Evolutionary conservation across 371 early-diverging fungal genomes (phyloP).

Genomic region (Mortierella sp.): DNA sequence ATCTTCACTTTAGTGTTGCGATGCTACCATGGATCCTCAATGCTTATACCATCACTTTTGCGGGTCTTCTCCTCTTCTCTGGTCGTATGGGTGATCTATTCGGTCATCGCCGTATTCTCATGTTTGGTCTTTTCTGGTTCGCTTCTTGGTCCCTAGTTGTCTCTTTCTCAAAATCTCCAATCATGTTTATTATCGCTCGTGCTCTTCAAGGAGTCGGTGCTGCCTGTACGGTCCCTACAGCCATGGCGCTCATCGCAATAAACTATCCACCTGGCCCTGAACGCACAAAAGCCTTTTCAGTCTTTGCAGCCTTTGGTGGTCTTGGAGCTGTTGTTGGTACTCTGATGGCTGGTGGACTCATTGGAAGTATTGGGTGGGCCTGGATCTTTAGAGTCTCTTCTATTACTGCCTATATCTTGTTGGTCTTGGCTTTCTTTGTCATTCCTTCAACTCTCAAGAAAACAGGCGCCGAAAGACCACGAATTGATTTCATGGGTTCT

Average conservation of each 20-base stretch:
- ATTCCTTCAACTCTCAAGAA: slow-evolving; percentile 29
- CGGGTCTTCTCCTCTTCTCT: too few species aligned
- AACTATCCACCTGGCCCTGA: slow-evolving; percentile 43
- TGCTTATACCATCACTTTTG: slow-evolving; percentile 51
- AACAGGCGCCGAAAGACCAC: slow-evolving; percentile 18
- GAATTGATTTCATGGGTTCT: slow-evolving; percentile 35
- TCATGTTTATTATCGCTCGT: too few species aligned
- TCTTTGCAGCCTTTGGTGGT: slow-evolving; percentile 51
- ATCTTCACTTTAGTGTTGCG: slow-evolving; percentile 29
- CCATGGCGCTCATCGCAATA: slow-evolving; percentile 45
- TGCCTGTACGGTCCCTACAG: too few species aligned
- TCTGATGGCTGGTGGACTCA: slow-evolving; percentile 43
- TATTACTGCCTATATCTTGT: slow-evolving; percentile 26
- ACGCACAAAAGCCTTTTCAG: slow-evolving; percentile 42
- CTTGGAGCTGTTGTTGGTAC: slow-evolving; percentile 45
- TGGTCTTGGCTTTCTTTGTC: slow-evolving; percentile 19
- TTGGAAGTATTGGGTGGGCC: slow-evolving; percentile 41
- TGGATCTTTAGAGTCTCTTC: slow-evolving; percentile 54
- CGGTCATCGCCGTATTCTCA: too few species aligned
- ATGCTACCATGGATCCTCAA: slow-evolving; percentile 44
- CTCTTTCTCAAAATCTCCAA: too few species aligned
- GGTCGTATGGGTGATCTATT: too few species aligned
- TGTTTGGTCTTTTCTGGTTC: too few species aligned
- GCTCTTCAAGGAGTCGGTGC: too few species aligned
- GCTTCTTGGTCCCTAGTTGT: too few species aligned